Base-by-base conservation (phyloP, 441 rosid genomes). In the Breynia disticha region DNA sequence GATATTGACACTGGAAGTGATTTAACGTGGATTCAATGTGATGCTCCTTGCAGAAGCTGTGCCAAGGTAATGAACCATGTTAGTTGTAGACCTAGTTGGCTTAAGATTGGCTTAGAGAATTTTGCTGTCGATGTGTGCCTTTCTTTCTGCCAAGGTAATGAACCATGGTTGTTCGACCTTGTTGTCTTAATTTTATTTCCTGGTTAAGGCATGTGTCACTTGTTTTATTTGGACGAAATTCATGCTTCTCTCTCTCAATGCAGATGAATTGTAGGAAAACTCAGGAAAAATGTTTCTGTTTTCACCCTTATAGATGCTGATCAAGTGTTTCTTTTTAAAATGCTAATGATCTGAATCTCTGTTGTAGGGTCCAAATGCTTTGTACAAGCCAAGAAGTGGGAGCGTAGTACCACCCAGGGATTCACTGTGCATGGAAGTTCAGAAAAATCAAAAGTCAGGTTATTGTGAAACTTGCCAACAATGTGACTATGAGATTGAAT, bases 1-100 rank as follows among this genome's bases (percentile, higher is more conserved):
- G 96, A 87, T 73, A 66, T 91, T 48, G 98, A 90, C 68, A 87
- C 96, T 42, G 96, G 93, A 55, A 90, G 96, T 74, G 98, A 82
- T 74, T 74, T 87, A 74, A 78, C 96, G 53, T 91, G 98, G 98
- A 72, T 91, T 54, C 98, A 91, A 13, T 91, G 98, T 43, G 98
- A 87, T 56, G 98, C 98, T 48, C 95, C 98, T 41, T 91, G 98
- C 61, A 53, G 73, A 66, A 83, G 94, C 67, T 87, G 96, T 57
- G 95, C 93, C 48, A 87, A 83, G 93, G 98, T 85, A 74, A 61
- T 39, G 35, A n/a, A n/a, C n/a, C n/a, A n/a, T n/a, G 35, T 9
- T 28, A 28, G 35, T 28, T 9, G 35, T 28, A 4, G 19, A 17
- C 9, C 44, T 48, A 19, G 56, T 56, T 49, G 19, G 50, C 11